Evolutionary conservation across 768 basidiomycete species (phyloP), one percentile per base, ranked within the genome.

Genomic region (Kwoniella mangroviensis): DNA sequence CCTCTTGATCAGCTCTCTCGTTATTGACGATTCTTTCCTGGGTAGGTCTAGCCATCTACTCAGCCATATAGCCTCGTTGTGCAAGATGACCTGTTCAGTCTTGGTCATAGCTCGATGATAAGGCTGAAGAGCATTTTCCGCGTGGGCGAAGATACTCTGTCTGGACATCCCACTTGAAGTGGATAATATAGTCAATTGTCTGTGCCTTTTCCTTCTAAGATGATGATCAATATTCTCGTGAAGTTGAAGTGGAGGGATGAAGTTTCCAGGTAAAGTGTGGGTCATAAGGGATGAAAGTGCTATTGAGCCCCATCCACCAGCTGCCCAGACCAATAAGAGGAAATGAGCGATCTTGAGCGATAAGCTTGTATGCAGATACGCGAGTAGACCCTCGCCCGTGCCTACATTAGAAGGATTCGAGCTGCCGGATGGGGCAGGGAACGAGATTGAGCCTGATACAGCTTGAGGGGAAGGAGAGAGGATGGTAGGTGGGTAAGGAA

Each of bases 21-120:
- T 85, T 51, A 94, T 85, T 76, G 92, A 91, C 0, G 90, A 91
- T 84, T 97, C 95, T 84, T 96, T 96, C 57, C 97, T 87, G 63
- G 86, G 87, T 81, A 94, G 92, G 10, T 93, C 94, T 4, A 99
- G 82, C 73, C 89, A 90, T 12, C 90, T 87, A 81, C 91, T 95
- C 56, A 93, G 84, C 72, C 89, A 89, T 0, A 92, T 91, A 57
- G 90, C 87, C 43, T 87, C 86, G 74, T 91, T 89, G 66, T 93
- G 85, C 22, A 91, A 84, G 24, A 86, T 84, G 41, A 97, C 87
- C 52, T 92, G 88, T 74, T 94, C 92, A 61, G 89, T 86, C 45
- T 89, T 86, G 19, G 90, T 90, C 34, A 98, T 87, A 75, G 92
- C 90, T 19, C 93, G 81, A 24, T 97, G 84, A 90, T 92, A 94